Conservation (phyloP, 176 grass and related monocot genomes). For the Triticum dicoccoides region DNA sequence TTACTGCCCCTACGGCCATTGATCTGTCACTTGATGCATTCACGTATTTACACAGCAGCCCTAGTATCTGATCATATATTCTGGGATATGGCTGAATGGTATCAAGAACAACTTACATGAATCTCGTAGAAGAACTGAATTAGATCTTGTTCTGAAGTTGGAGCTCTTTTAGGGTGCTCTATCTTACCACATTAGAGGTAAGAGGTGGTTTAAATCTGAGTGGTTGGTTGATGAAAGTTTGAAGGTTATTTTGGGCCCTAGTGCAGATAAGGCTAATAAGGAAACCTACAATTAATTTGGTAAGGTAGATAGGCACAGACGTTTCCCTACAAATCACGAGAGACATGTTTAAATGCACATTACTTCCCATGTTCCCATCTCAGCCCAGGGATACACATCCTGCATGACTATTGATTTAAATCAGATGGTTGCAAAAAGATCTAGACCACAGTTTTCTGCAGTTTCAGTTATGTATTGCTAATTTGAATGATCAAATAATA, state of each 20-base stretch:
- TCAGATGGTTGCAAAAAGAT: neutral
- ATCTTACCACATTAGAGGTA: neutral
- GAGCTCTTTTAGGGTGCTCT: neutral
- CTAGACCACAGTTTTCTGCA: neutral
- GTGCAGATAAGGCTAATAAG: neutral
- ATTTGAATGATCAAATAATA: neutral
- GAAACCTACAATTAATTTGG: neutral
- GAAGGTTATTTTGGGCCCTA: neutral
- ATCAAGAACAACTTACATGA: neutral
- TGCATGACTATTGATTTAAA: neutral
- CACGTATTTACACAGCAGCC: neutral
- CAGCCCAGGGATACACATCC: neutral
- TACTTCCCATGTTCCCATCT: neutral
- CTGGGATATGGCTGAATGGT: neutral
- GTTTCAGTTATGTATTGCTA: neutral
- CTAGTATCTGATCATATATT: neutral
- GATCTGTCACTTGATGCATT: neutral
- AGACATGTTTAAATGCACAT: slow-evolving; percentile 1
- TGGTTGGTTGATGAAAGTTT: neutral
- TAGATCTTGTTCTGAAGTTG: neutral
- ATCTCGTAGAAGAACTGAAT: neutral
- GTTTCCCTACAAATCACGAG: neutral
- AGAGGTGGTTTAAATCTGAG: neutral
- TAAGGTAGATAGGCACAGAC: neutral
- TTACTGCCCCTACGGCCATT: neutral